phyloP scores from a whole-genome alignment of 129 eudicot species.

The Apium graveolens region DNA sequence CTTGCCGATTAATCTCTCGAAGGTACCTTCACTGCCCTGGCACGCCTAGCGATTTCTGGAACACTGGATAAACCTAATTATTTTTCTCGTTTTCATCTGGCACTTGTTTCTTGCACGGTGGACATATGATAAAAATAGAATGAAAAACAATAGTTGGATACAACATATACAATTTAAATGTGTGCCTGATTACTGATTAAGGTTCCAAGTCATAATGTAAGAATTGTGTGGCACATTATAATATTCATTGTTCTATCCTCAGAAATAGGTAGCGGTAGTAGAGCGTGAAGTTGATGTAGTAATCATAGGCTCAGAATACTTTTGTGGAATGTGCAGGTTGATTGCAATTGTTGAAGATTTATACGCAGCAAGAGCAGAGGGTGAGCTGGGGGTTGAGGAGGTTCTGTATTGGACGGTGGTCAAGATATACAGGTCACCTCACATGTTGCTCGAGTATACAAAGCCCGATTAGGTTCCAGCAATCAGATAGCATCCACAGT shows the following conservation, averaged over 20 bases:
- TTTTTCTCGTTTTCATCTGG: background rate
- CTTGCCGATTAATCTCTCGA: no score
- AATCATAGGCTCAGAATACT: background rate
- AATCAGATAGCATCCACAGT: background rate
- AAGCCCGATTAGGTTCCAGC: constrained; percentile 52
- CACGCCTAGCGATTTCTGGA: no score
- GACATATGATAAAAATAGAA: background rate
- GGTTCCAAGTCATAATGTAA: background rate
- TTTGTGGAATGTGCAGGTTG: constrained; percentile 37
- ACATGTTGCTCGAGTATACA: constrained; percentile 94
- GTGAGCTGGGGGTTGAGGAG: constrained; percentile 92
- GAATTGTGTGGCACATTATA: background rate
- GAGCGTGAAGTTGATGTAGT: background rate
- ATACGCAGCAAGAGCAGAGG: constrained; percentile 98
- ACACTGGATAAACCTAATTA: background rate
- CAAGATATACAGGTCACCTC: constrained; percentile 91
- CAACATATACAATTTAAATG: background rate
- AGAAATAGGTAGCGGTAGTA: background rate
- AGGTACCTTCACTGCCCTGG: no score
- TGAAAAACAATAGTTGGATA: background rate
- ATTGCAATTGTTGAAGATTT: constrained; percentile 95
- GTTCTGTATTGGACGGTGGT: constrained; percentile 92
- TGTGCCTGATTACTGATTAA: background rate
- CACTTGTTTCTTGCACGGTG: background rate
- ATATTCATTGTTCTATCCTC: background rate